Conservation (phyloP, 495 filamentous ascomycete genomes). For the Polyplosphaeria fusca region DNA sequence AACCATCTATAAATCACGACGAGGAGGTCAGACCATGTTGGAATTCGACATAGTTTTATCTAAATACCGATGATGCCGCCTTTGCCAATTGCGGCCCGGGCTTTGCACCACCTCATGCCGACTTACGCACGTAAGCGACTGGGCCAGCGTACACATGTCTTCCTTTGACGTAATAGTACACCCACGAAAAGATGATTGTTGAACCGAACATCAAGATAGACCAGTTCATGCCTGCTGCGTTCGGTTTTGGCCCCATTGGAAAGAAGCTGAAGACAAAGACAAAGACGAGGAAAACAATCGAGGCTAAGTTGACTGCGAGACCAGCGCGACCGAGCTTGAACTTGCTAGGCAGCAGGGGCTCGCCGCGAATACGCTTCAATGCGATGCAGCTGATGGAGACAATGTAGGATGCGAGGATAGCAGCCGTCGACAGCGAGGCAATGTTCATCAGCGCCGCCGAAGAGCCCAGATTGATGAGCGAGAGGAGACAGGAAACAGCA, state of each 20-base stretch:
- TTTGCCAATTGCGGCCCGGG: too few relatives aligned
- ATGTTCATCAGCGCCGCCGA: slow-evolving; percentile 49
- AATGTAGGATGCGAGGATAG: slow-evolving; percentile 51
- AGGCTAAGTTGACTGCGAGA: slow-evolving; percentile 47
- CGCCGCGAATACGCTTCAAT: slow-evolving; percentile 36
- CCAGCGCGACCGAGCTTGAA: slow-evolving; percentile 53
- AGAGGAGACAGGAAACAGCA: slow-evolving; percentile 23
- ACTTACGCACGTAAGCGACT: slow-evolving; percentile 20
- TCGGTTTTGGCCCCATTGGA: slow-evolving; percentile 46
- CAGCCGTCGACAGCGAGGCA: slow-evolving; percentile 47
- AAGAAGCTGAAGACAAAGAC: slow-evolving; percentile 56
- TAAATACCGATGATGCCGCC: too few relatives aligned
- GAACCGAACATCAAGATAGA: slow-evolving; percentile 17
- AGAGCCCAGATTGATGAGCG: slow-evolving; percentile 47
- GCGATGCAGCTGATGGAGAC: slow-evolving; percentile 50
- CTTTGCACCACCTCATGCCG: too few relatives aligned
- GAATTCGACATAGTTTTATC: too few relatives aligned
- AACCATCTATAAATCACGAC: too few relatives aligned
- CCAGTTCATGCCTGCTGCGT: slow-evolving; percentile 19
- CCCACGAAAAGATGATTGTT: slow-evolving; percentile 12
- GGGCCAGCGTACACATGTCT: slow-evolving; percentile 22
- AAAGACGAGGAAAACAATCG: slow-evolving; percentile 45
- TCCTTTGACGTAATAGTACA: slow-evolving; percentile 10
- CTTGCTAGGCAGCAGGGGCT: slow-evolving; percentile 45
- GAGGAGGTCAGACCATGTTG: too few relatives aligned